Percentiles rank a stretch among this genome's conserved stretches.
phyloP scores from a whole-genome alignment of 352 stramenopile genomes.

The Globisporangium nodosum region DNA sequence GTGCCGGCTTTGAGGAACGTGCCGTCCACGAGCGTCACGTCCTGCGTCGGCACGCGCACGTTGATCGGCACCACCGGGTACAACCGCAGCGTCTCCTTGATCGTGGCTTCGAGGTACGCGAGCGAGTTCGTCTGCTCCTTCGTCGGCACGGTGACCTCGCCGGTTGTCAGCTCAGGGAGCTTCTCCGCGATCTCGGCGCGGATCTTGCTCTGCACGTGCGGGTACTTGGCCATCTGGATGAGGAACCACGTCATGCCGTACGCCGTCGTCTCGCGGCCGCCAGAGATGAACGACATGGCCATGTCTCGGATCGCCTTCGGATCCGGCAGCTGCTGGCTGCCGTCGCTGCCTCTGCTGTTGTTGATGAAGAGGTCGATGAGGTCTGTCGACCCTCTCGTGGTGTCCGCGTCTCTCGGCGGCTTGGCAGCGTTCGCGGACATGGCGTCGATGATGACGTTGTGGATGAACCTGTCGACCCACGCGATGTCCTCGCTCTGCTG shows the following conservation, averaged over 20 bases:
- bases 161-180: constrained; percentile 25
- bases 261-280: constrained; percentile 71
- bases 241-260: constrained; percentile 75
- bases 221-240: constrained; percentile 61
- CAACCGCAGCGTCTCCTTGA: constrained; percentile 62
- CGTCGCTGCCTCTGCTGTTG: background rate
- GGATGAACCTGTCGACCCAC: constrained; percentile 14
- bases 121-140: constrained; percentile 45
- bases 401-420: background rate
- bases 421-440: constrained; percentile 2
- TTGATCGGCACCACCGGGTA: constrained; percentile 42
- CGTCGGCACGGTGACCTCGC: constrained; percentile 19
- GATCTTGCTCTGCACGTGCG: constrained; percentile 40
- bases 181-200: constrained; percentile 36
- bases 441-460: constrained; percentile 8
- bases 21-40: constrained; percentile 51
- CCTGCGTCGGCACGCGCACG: constrained; percentile 22
- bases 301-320: constrained; percentile 40
- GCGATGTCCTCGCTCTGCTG: constrained; percentile 20
- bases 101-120: constrained; percentile 55
- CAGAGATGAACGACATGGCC: constrained; percentile 63
- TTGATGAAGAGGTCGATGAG: constrained; percentile 8
- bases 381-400: background rate
- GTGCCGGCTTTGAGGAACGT: constrained; percentile 30
- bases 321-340: background rate